These are phyloP conservation scores for Tephrocybe sp. DNA, from an alignment of 768 basidiomycete genomes.

Conservation along the genomic window DNA sequence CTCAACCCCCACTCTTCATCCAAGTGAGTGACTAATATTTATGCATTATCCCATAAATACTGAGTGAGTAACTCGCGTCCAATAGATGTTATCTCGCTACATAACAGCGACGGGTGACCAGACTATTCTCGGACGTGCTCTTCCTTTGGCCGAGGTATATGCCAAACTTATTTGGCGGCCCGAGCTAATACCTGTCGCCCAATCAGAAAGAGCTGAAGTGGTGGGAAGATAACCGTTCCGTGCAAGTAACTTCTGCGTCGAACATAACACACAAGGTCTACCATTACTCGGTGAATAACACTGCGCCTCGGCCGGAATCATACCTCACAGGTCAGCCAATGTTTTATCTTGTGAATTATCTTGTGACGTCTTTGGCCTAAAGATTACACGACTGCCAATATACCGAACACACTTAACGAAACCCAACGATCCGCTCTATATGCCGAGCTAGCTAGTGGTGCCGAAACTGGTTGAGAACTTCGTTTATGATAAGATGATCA, in stretches of 20 bases:
- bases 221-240: conserved; percentile 78
- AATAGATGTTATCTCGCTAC: conserved; percentile 88
- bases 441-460: conserved; percentile 84
- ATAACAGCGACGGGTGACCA: conserved; percentile 70
- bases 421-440: conserved; percentile 67
- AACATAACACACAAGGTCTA: conserved; percentile 65
- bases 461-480: conserved; percentile 65
- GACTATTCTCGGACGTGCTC: conserved; percentile 71
- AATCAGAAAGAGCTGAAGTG: conserved; percentile 74
- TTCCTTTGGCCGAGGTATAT: conserved; percentile 80
- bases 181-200: conserved; percentile 1
- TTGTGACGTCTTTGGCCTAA: conserved; percentile 18
- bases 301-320: conserved; percentile 87
- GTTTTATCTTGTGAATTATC: not conserved
- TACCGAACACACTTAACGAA: conserved; percentile 63
- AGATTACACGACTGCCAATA: conserved; percentile 83
- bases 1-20: conserved; percentile 89
- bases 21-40: conserved; percentile 46
- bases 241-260: conserved; percentile 68
- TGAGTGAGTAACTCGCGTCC: not conserved
- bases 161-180: not conserved
- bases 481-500: not conserved
- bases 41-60: not conserved
- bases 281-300: conserved; percentile 78
- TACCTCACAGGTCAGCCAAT: conserved; percentile 55